Percentiles rank a stretch among this genome's conserved stretches.
phyloP scores from a whole-genome alignment of 441 rosid genomes.

The Aleurites moluccanus region DNA sequence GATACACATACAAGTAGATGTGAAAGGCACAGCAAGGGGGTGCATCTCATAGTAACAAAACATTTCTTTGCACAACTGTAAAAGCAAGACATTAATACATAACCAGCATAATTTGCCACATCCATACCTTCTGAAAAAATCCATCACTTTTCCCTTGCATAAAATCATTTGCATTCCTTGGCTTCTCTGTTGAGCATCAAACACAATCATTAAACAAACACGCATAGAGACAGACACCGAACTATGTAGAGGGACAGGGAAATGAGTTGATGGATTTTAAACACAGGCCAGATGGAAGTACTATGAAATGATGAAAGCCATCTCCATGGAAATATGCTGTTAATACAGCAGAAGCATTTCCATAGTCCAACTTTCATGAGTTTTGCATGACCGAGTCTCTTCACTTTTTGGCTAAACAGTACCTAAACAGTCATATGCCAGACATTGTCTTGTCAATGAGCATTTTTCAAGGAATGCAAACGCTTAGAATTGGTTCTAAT shows the following conservation, averaged over 20 bases:
- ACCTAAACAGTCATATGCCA: neutral
- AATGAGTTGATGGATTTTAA: neutral
- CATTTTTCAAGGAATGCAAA: neutral
- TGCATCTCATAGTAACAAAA: conserved; percentile 8
- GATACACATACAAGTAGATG: neutral
- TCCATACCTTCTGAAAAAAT: conserved; percentile 76
- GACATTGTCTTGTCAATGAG: neutral
- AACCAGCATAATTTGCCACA: conserved; percentile 9
- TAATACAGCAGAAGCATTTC: conserved; percentile 2
- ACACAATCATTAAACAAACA: conserved; percentile 15
- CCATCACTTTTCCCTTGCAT: conserved; percentile 65
- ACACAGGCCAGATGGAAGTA: neutral
- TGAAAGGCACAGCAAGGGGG: neutral
- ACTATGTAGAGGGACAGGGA: neutral
- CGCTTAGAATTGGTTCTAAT: neutral
- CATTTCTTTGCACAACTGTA: conserved; percentile 1
- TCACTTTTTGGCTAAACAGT: neutral
- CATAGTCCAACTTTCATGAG: neutral
- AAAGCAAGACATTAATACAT: neutral
- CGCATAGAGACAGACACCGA: neutral
- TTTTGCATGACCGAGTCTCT: neutral
- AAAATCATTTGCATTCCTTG: conserved; percentile 44
- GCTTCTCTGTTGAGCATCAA: conserved; percentile 56
- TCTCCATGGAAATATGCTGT: neutral
- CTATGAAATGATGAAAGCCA: neutral